A percentile compares a stretch with the other conserved stretches of the same genome.
These are phyloP conservation scores for Rhizopogon vesiculosus DNA, from an alignment of 768 basidiomycete genomes.

Conservation along the genomic window DNA sequence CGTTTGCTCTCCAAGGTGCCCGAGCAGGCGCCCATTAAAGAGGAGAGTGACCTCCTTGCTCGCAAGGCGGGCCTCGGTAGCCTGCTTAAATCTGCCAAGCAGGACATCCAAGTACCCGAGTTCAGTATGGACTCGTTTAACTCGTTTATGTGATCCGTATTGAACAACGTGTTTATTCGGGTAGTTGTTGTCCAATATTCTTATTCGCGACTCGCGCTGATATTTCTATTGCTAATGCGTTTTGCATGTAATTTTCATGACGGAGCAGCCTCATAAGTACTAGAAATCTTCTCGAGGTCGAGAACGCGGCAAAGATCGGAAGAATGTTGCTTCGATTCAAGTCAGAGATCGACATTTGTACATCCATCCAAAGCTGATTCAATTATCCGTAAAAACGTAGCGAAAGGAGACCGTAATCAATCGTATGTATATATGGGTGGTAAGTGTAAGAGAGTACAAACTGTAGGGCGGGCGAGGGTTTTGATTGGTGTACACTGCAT, in stretches of 20 bases:
- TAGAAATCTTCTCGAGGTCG: too few relatives aligned
- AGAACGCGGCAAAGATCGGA: too few relatives aligned
- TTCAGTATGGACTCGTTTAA: slow-evolving; percentile 85
- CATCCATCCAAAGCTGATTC: not conserved
- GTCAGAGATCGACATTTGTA: too few relatives aligned
- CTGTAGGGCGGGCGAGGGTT: not conserved
- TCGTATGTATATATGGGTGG: not conserved
- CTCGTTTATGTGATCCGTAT: slow-evolving; percentile 52
- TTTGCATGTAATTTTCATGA: too few relatives aligned
- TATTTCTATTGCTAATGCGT: too few relatives aligned
- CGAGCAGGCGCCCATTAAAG: slow-evolving; percentile 29
- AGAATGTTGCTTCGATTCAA: too few relatives aligned
- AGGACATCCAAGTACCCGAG: slow-evolving; percentile 80
- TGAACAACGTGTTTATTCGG: too few relatives aligned
- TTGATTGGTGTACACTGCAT: not conserved
- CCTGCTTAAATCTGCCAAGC: slow-evolving; percentile 88
- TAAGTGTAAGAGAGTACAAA: not conserved
- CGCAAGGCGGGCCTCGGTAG: slow-evolving; percentile 75
- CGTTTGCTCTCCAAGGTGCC: slow-evolving; percentile 14
- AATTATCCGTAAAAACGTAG: not conserved
- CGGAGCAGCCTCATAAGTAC: too few relatives aligned
- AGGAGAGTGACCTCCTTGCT: slow-evolving; percentile 57
- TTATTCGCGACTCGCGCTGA: too few relatives aligned
- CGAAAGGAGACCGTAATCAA: not conserved
- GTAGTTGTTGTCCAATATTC: too few relatives aligned